These are phyloP conservation scores for Pezicula neosporulosa DNA, from an alignment of 2,329 filamentous ascomycete genomes.

Conservation along the genomic window DNA sequence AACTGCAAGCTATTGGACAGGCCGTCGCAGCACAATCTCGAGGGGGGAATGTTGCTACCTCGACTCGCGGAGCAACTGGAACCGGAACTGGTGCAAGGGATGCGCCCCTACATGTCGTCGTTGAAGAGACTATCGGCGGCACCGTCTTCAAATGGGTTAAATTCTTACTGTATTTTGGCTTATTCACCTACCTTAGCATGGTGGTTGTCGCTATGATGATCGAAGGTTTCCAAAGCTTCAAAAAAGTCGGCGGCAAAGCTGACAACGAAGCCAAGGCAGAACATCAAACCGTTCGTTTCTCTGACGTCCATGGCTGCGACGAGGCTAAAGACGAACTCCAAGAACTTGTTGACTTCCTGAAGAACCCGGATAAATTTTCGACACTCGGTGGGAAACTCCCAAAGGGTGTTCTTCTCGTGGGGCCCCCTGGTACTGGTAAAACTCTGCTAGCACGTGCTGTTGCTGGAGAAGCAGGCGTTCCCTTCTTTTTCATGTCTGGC, in stretches of 20 bases:
- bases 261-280: conserved; percentile 88
- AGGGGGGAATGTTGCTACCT: conserved; percentile 59
- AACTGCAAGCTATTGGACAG: conserved; percentile 77
- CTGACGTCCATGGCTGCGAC: conserved; percentile 93
- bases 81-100: conserved; percentile 68
- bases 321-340: conserved; percentile 98
- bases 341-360: conserved; percentile 93
- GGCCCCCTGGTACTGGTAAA: conserved; percentile 95
- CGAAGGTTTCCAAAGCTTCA: conserved; percentile 75
- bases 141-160: conserved; percentile 89
- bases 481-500: conserved; percentile 99
- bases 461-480: conserved; percentile 93
- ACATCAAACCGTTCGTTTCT: conserved; percentile 86
- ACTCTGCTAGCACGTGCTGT: conserved; percentile 93
- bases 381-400: conserved; percentile 94
- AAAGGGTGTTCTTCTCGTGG: conserved; percentile 92
- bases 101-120: conserved; percentile 89
- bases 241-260: conserved; percentile 68
- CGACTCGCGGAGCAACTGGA: conserved; percentile 37
- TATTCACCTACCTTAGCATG: conserved; percentile 76
- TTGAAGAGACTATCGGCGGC: conserved; percentile 81
- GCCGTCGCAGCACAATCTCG: conserved; percentile 71
- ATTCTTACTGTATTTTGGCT: conserved; percentile 74
- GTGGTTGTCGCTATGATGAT: conserved; percentile 78
- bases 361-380: conserved; percentile 89